These are phyloP conservation scores for Phytopythium aichiense DNA, from an alignment of 352 stramenopile genomes.

Conservation along the genomic window DNA sequence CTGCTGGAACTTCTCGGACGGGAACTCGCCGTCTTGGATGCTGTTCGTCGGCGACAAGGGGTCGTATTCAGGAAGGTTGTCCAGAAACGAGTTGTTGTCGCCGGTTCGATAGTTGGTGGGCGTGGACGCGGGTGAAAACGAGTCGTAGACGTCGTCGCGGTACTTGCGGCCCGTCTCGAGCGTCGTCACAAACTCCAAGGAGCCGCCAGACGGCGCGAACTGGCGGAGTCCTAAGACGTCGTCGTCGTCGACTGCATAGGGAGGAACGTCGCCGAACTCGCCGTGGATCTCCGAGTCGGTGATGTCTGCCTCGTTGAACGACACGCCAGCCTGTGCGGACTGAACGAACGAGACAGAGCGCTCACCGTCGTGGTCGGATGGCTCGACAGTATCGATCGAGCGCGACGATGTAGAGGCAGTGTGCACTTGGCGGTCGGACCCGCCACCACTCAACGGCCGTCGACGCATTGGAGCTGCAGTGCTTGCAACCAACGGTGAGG, in stretches of 20 bases:
- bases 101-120: conserved; percentile 22
- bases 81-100: conserved; percentile 20
- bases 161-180: conserved; percentile 33
- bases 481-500: background rate
- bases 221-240: conserved; percentile 31
- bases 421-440: conserved; percentile 15
- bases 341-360: conserved; percentile 17
- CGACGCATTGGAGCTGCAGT: background rate
- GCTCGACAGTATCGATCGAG: conserved; percentile 13
- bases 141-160: conserved; percentile 39
- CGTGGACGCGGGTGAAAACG: conserved; percentile 37
- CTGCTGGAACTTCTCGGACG: conserved; percentile 68
- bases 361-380: conserved; percentile 11
- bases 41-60: conserved; percentile 53
- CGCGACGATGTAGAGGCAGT: conserved; percentile 7
- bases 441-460: conserved; percentile 3
- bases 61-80: conserved; percentile 37
- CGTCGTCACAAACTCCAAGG: conserved; percentile 24
- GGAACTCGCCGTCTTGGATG: conserved; percentile 48
- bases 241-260: conserved; percentile 19
- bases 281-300: conserved; percentile 35
- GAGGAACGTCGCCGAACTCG: conserved; percentile 25
- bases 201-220: conserved; percentile 27
- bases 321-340: conserved; percentile 23
- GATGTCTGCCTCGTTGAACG: conserved; percentile 13